Conservation (phyloP, 345 rosid genomes). For the Citrus sp. region DNA sequence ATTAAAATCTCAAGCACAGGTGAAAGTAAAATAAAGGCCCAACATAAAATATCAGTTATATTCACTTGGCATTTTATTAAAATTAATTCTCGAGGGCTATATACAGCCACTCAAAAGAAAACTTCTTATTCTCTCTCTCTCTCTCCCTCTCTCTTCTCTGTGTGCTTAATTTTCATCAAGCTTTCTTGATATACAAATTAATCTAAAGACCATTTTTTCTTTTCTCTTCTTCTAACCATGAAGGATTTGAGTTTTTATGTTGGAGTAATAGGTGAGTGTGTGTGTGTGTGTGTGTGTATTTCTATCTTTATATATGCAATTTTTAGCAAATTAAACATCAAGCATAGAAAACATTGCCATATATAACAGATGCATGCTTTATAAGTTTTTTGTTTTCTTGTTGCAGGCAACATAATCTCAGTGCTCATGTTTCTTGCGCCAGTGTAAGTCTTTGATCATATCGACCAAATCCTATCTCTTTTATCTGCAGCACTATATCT, state of each 20-base stretch:
- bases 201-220: not conserved
- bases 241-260: not conserved
- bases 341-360: not conserved
- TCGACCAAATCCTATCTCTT: not conserved
- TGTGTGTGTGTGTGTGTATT: not conserved
- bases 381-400: not conserved
- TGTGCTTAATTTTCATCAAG: not conserved
- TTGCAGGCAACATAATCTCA: constrained; percentile 71
- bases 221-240: not conserved
- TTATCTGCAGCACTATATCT: not conserved
- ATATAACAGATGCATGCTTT: not conserved
- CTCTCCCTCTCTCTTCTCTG: not conserved
- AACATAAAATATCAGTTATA: no score
- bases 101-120: not conserved
- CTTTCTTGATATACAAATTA: not conserved
- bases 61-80: not conserved
- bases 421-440: constrained; percentile 78
- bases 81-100: not conserved
- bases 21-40: no score
- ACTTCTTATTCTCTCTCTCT: not conserved
- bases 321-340: no score
- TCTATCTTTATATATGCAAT: not conserved
- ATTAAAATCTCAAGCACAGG: no score
- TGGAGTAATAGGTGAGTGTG: not conserved
- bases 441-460: constrained; percentile 32